Percentiles rank a stretch among this genome's conserved stretches.
Conservation (phyloP, 164 flowering plant genomes). For the Piper betle region DNA sequence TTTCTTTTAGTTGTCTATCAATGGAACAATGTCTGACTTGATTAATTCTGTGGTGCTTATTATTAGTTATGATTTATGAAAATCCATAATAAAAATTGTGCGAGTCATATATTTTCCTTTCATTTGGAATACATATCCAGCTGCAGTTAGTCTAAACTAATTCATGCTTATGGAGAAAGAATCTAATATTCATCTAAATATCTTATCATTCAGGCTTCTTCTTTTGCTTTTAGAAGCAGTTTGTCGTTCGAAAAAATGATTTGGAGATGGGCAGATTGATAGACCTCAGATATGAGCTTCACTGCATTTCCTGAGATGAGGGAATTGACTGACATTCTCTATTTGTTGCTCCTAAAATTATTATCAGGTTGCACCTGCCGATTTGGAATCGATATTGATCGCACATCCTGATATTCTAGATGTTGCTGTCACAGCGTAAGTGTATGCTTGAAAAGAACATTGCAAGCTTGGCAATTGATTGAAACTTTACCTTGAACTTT, state of each 20-base stretch:
- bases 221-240: not conserved
- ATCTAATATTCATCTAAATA: not conserved
- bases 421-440: conserved; percentile 65
- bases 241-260: not conserved
- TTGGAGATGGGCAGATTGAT: not conserved
- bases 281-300: not conserved
- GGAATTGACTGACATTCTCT: not conserved
- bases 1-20: not conserved
- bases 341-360: not conserved
- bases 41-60: not conserved
- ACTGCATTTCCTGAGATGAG: not conserved
- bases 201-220: not conserved
- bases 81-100: not conserved
- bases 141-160: not conserved
- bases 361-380: conserved; percentile 77
- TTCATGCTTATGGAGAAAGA: not conserved
- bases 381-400: conserved; percentile 51
- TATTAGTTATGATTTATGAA: too few relatives aligned
- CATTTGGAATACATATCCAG: not conserved
- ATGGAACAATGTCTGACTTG: not conserved
- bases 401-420: conserved; percentile 67
- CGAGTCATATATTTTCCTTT: not conserved
- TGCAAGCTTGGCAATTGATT: not conserved
- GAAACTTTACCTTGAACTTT: not conserved
- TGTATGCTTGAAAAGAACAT: not conserved